These are phyloP conservation scores for Amylostereum chailletii DNA, from an alignment of 1,284 basidiomycete species.

Conservation along the genomic window DNA sequence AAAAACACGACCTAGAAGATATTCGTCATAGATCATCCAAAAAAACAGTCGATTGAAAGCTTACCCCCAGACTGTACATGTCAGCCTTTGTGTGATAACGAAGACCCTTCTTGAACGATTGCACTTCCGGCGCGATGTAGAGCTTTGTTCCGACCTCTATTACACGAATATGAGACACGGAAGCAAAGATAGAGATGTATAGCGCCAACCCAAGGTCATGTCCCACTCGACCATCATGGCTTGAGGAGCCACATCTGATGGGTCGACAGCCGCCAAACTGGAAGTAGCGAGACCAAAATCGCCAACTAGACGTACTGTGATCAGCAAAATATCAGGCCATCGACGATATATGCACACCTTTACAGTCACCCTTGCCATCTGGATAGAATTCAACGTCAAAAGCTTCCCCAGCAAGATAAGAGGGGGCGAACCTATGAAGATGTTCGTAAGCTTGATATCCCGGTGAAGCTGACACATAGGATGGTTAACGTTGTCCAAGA, in stretches of 20 bases:
- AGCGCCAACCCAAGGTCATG: conserved; percentile 58
- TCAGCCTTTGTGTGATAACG: conserved; percentile 83
- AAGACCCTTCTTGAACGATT: conserved; percentile 51
- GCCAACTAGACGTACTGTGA: conserved; percentile 43
- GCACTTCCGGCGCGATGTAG: conserved; percentile 89
- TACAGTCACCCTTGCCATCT: conserved; percentile 85
- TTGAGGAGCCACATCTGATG: conserved; percentile 49
- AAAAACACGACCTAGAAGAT: conserved; percentile 81
- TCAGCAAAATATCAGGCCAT: not conserved
- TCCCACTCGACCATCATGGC: conserved; percentile 43
- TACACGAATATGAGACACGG: conserved; percentile 4
- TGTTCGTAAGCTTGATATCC: conserved; percentile 89
- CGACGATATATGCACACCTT: conserved; percentile 41
- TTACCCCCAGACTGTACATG: conserved; percentile 87
- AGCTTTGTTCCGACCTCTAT: conserved; percentile 85
- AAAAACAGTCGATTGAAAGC: conserved; percentile 15
- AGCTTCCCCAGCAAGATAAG: conserved; percentile 1
- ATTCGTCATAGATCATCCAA: conserved; percentile 2
- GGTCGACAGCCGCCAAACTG: conserved; percentile 68
- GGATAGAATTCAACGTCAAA: conserved; percentile 1
- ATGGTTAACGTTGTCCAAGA: not conserved
- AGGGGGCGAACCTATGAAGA: conserved; percentile 66
- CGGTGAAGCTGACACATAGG: conserved; percentile 61
- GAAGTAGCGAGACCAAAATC: conserved; percentile 92
- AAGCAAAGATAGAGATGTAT: not conserved